Evolutionary conservation across 164 flowering plant genomes (phyloP).

Genomic region (Euptelea pleiosperma): DNA sequence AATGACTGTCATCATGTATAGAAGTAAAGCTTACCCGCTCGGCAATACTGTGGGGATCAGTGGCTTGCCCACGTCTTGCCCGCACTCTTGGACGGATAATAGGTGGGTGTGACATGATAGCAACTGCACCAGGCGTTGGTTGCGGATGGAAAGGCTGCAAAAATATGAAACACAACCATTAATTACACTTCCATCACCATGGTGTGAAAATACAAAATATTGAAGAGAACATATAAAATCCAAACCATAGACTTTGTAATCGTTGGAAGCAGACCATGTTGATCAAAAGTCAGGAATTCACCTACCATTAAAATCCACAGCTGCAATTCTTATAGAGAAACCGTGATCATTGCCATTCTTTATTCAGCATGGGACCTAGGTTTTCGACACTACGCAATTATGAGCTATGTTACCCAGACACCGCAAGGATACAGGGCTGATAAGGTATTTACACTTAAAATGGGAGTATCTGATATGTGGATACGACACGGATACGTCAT

Average conservation of each 20-base stretch:
- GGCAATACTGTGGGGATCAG: constrained; percentile 99
- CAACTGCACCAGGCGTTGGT: constrained; percentile 44
- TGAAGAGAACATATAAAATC: background rate
- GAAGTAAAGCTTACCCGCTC: constrained; percentile 66
- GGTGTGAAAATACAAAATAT: background rate
- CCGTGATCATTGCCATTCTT: too few species aligned
- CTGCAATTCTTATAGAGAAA: too few species aligned
- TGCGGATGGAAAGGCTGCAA: constrained; percentile 74
- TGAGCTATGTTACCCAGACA: too few species aligned
- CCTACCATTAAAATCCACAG: too few species aligned
- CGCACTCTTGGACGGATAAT: constrained; percentile 88
- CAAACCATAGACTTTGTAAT: background rate
- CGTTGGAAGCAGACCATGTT: background rate
- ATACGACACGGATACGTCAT: too few species aligned
- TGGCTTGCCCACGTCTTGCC: constrained; percentile 97
- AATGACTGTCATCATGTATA: background rate
- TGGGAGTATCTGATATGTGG: too few species aligned
- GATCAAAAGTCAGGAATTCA: too few species aligned
- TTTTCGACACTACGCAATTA: too few species aligned
- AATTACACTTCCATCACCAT: background rate
- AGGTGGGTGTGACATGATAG: constrained; percentile 71
- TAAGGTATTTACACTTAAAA: too few species aligned
- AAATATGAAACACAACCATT: constrained; percentile 7
- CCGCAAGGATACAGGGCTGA: too few species aligned
- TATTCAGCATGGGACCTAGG: too few species aligned